A percentile compares a stretch with the other conserved stretches of the same genome.
phyloP scores from a whole-genome alignment of 139 green algal species.

The Raphidocelis subcapitata region DNA sequence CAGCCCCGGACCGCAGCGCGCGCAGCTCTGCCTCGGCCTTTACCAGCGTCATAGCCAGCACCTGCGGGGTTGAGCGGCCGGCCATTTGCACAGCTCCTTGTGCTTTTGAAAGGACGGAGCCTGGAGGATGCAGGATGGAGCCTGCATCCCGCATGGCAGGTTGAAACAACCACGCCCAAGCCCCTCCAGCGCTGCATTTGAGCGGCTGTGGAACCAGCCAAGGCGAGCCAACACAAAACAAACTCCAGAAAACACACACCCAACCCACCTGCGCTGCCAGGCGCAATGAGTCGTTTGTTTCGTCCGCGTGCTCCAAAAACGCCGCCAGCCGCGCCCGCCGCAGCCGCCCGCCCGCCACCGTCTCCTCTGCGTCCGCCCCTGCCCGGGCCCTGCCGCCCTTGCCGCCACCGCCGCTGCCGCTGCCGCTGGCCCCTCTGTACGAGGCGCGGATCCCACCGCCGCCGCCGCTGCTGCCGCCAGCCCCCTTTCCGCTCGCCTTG shows the following conservation, averaged over 20 bases:
- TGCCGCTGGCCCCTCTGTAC: neutral
- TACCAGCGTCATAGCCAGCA: slow-evolving; percentile 31
- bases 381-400: slow-evolving; percentile 9
- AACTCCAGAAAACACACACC: neutral
- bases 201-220: no score
- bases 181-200: no score
- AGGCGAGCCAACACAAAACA: no score
- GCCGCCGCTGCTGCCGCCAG: no score
- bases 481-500: neutral
- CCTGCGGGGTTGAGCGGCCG: no score
- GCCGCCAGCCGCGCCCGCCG: neutral
- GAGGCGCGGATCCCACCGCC: neutral
- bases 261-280: slow-evolving; percentile 54
- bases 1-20: slow-evolving; percentile 2
- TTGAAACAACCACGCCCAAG: no score
- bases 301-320: slow-evolving; percentile 63
- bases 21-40: slow-evolving; percentile 7
- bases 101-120: no score
- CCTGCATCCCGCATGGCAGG: no score
- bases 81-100: no score
- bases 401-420: slow-evolving; percentile 4
- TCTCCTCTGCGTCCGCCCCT: slow-evolving; percentile 21
- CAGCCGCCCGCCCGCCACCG: neutral
- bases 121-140: no score
- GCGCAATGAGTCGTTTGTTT: slow-evolving; percentile 77